Evolutionary conservation across 768 basidiomycete genomes (phyloP), one percentile per base, ranked within the genome.

Genomic region (Lactarius pseudohatsudake): DNA sequence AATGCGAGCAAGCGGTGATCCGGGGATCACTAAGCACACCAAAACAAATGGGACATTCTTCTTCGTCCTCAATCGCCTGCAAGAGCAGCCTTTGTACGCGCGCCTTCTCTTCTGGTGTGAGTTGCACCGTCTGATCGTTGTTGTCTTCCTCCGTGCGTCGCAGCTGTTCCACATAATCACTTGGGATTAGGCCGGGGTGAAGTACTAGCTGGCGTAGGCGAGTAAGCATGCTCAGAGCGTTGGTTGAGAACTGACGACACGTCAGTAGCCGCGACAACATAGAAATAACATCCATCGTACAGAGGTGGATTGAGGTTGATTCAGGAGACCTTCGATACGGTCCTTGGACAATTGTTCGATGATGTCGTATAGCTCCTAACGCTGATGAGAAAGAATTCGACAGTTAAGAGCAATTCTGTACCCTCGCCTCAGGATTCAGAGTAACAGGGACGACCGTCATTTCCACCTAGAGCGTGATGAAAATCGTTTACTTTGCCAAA

Each of bases 21-120:
- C 89, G 80, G 3, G 90, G 84, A 36, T 92, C 85, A 18, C 76
- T 80, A 10, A 89, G 70, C 22, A 85, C 75, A 64, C 76, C 75
- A 66, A 91, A 88, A 71, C 91, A 92, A 60, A 92, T 80, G 0
- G 91, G 90, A 72, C 92, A 94, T 74, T 94, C 92, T 77, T 92
- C 89, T 61, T 80, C 87, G 69, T 94, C 91, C 72, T 93, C 92
- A 43, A 92, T 86, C 0, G 85, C 85, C 72, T 87, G 84, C 13
- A 82, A 80, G 54, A 94, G 81, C 4, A 82, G 68, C 28, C 71
- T 75, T 72, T 91, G 89, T 40, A 94, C 76, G 28, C 82, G 82
- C 1, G 76, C 66, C 71, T 80, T 86, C 26, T 88, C 81, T 54
- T 82, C 82, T 15, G 85, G 76, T 16, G 83, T 86, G 30, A 91